Base-by-base conservation (phyloP, 1,284 basidiomycete genomes). In the Microbotryomycetes sp. region DNA sequence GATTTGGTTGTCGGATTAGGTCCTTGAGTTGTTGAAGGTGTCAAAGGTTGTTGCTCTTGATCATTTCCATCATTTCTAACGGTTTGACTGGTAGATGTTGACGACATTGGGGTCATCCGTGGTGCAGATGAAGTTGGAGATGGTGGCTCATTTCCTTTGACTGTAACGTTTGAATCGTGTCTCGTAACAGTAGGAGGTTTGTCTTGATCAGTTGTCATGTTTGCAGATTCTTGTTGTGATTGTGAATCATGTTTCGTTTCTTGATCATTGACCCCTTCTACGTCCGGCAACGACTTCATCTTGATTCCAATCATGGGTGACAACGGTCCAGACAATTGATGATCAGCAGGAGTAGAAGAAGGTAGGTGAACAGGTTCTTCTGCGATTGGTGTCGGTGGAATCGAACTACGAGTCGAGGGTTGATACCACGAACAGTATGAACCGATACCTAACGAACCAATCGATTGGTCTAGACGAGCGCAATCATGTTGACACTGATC, bases 361-460 rank as follows among this genome's bases (percentile, higher is more conserved):
- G 12, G 9, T 42, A 42, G 9, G 12, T 9, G 36, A 42, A 12
- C 36, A 19, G 12, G 36, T 19, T 9, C 19, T 9, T 42, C 36
- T 3, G 56, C 46, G 31, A 32, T 28, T 19, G 56, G 54, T 49
- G 60, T 46, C 31, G 63, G 36, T 4, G 56, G 32, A 3, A 56
- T n/a, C 4, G 56, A 30, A 3, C 25, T 49, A 7, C 30, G 29
- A 6, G 55, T 25, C 4, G 66, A 51, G 0, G 70, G 65, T 25
- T 67, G 54, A 78, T 77, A 67, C 26, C 82, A 72, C 2, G 77
- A 79, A 49, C 94, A 89, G 74, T 92, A 99, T 3, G 93, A 96
- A 14, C 96, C 96, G 60, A 99, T 96, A 50, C 86, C 88, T 58
- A 97, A 83, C 71, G 86, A 88, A 45, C 89, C 86, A 2, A 99